These are phyloP conservation scores for Pterocarpus santalinus DNA, from an alignment of 306 rosid species.

Conservation along the genomic window DNA sequence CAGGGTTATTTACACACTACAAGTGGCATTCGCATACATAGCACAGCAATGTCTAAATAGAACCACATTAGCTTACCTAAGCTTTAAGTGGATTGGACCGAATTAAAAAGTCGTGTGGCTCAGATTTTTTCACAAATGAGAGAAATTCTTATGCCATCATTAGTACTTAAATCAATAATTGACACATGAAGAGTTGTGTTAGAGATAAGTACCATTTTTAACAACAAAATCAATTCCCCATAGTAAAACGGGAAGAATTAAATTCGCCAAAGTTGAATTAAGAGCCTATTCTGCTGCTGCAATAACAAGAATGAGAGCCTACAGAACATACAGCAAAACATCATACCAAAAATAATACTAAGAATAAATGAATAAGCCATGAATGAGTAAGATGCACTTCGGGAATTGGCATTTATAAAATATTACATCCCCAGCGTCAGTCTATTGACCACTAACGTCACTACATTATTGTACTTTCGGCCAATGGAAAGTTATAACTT, in stretches of 20 bases:
- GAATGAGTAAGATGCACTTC: conserved; percentile 11
- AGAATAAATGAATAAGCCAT: not conserved
- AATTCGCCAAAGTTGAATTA: conserved; percentile 36
- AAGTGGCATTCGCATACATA: conserved; percentile 38
- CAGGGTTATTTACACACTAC: conserved; percentile 18
- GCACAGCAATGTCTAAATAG: conserved; percentile 12
- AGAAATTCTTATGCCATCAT: not conserved
- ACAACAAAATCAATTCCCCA: not conserved
- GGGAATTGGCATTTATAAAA: conserved; percentile 14
- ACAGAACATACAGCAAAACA: conserved; percentile 5
- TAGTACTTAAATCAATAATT: not conserved
- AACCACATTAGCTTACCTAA: conserved; percentile 35
- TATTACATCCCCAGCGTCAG: conserved; percentile 36
- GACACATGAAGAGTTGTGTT: not conserved
- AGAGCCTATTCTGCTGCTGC: conserved; percentile 4
- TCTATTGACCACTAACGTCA: conserved; percentile 26
- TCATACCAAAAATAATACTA: not conserved
- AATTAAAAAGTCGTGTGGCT: conserved; percentile 29
- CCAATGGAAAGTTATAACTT: conserved; percentile 40
- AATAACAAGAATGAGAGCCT: not conserved
- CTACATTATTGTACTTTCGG: conserved; percentile 14
- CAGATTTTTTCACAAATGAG: not conserved
- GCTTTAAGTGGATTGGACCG: conserved; percentile 44
- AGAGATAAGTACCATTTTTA: not conserved
- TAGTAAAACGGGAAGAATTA: conserved; percentile 10